A percentile compares a stretch with the other conserved stretches of the same genome.
These are phyloP conservation scores for Coccomyxa sp. DNA, from an alignment of 139 green algal genomes.

Conservation along the genomic window DNA sequence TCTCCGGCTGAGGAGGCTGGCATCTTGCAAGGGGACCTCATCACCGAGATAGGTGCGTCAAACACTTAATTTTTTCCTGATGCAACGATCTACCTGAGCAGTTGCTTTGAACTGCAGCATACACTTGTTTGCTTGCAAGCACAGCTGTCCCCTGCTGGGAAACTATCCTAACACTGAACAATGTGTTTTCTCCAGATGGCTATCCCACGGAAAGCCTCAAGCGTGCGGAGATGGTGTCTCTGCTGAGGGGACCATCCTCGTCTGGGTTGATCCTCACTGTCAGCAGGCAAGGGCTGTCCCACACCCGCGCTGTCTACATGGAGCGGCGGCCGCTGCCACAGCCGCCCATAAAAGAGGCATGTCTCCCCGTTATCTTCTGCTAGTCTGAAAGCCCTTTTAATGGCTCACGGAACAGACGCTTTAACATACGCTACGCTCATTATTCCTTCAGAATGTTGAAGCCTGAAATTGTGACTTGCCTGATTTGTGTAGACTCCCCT, in stretches of 20 bases:
- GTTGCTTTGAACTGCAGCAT: no score
- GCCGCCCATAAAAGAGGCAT: conserved; percentile 29
- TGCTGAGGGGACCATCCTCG: conserved; percentile 41
- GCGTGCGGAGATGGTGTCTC: conserved; percentile 20
- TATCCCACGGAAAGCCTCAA: conserved; percentile 28
- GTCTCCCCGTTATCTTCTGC: background rate
- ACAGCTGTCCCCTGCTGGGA: background rate
- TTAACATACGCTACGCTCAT: no score
- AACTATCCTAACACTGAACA: background rate
- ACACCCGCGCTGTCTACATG: conserved; percentile 15
- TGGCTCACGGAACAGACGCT: background rate
- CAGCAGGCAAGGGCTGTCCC: background rate
- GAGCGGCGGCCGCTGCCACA: conserved; percentile 29
- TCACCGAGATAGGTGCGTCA: conserved; percentile 24
- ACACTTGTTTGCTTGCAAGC: background rate
- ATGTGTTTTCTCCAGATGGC: conserved; percentile 21
- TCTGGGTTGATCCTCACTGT: conserved; percentile 33
- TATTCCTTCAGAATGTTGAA: no score
- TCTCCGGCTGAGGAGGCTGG: conserved; percentile 55
- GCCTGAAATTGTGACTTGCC: no score
- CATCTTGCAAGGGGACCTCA: conserved; percentile 29
- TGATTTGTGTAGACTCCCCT: no score
- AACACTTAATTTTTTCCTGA: no score
- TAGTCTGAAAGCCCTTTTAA: background rate
- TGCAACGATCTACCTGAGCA: no score